These are phyloP conservation scores for Murraya koenigii DNA, from an alignment of 345 rosid species.

Conservation along the genomic window DNA sequence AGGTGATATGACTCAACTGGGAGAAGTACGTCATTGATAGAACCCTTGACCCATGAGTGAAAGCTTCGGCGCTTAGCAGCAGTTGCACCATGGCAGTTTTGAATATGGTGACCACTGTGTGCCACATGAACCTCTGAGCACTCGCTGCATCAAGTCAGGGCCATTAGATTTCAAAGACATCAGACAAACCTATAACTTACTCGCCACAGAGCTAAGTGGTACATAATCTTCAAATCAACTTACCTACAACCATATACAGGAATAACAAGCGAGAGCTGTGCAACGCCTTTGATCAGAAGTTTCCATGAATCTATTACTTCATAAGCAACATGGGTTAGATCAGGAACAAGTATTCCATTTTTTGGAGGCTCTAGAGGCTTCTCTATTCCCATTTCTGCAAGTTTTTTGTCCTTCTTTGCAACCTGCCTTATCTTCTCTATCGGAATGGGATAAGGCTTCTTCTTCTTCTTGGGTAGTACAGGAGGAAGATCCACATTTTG, in stretches of 20 bases:
- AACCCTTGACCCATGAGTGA: conserved; percentile 76
- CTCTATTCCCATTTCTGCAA: conserved; percentile 79
- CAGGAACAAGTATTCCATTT: conserved; percentile 76
- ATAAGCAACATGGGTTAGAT: conserved; percentile 65
- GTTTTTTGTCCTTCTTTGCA: conserved; percentile 63
- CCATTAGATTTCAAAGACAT: conserved; percentile 1
- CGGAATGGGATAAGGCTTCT: conserved; percentile 84
- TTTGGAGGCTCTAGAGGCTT: conserved; percentile 80
- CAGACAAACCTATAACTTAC: background rate
- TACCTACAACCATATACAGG: conserved; percentile 84
- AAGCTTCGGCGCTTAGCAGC: conserved; percentile 44
- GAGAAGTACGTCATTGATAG: conserved; percentile 62
- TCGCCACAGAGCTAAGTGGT: background rate
- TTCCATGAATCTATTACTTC: conserved; percentile 81
- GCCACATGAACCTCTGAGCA: conserved; percentile 87
- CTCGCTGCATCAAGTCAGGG: conserved; percentile 40
- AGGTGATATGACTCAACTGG: conserved; percentile 91
- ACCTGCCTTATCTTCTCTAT: conserved; percentile 58
- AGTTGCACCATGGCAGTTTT: conserved; percentile 53
- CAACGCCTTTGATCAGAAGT: conserved; percentile 67
- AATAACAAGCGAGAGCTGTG: conserved; percentile 71
- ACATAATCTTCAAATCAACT: background rate
- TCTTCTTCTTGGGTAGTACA: conserved; percentile 66
- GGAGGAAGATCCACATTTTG: conserved; percentile 88
- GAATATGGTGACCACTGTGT: conserved; percentile 58